Evolutionary conservation across 2,329 filamentous ascomycete genomes (phyloP).

Genomic region (Claviceps purpurea): DNA sequence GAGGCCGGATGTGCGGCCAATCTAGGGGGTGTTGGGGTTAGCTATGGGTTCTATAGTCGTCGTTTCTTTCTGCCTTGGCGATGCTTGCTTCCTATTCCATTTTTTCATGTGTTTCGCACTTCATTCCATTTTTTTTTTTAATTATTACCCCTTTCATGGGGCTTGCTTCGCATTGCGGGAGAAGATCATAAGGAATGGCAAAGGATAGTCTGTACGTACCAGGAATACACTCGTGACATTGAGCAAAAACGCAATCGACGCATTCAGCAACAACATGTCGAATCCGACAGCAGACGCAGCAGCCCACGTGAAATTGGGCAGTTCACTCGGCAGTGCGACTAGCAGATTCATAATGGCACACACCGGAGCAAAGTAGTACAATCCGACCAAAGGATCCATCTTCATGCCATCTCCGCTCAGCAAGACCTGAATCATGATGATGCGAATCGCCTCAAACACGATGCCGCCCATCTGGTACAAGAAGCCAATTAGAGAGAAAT

Average conservation of each 20-base stretch:
- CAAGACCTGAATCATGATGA: constrained; percentile 77
- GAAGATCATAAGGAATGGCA: background rate
- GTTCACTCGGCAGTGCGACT: constrained; percentile 56
- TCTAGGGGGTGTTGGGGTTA: constrained; percentile 34
- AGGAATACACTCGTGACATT: constrained; percentile 80
- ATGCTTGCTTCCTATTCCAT: background rate
- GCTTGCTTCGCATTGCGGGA: background rate
- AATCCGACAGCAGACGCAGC: constrained; percentile 55
- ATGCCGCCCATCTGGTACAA: constrained; percentile 62
- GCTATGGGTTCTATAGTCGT: background rate
- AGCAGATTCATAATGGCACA: constrained; percentile 70
- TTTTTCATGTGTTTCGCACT: too few species aligned
- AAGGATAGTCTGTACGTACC: constrained; percentile 35
- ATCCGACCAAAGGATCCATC: constrained; percentile 78
- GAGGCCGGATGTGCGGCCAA: constrained; percentile 75
- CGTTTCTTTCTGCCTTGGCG: background rate
- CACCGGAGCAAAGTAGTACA: constrained; percentile 82
- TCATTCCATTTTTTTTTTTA: background rate
- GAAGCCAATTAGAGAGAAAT: constrained; percentile 53
- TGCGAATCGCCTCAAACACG: constrained; percentile 64
- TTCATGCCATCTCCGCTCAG: constrained; percentile 63
- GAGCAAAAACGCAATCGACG: constrained; percentile 63
- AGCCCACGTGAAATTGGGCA: constrained; percentile 48
- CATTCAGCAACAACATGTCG: constrained; percentile 56
- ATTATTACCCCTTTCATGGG: background rate